Conservation (phyloP, 2,329 filamentous ascomycete species). For the Cladophialophora psammophila region DNA sequence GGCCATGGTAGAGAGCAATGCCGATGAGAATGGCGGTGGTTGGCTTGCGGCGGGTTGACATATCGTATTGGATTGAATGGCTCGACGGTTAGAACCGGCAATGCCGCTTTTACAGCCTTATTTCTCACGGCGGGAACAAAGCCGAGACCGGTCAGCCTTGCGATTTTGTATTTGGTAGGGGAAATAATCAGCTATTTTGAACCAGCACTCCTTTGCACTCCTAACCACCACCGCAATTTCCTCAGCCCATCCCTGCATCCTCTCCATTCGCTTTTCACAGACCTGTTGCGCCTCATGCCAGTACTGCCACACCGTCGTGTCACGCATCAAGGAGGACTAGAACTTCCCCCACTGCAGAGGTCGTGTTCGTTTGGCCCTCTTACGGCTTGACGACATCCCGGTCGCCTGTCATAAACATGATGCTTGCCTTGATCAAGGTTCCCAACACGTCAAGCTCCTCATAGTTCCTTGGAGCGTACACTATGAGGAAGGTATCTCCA, state of each 20-base stretch:
- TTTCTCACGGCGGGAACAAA: constrained; percentile 1
- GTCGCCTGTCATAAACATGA: constrained; percentile 33
- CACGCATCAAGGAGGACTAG: background rate
- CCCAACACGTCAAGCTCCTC: constrained; percentile 70
- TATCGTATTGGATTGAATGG: constrained; percentile 9
- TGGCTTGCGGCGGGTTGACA: constrained; percentile 20
- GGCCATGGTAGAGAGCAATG: constrained; percentile 28
- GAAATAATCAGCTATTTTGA: background rate
- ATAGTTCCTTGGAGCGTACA: constrained; percentile 78
- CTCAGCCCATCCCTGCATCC: background rate
- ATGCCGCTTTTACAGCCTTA: constrained; percentile 11
- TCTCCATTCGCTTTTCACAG: background rate
- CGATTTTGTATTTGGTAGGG: constrained; percentile 1
- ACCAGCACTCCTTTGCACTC: background rate
- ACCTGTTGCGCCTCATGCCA: background rate
- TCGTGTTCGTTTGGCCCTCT: background rate
- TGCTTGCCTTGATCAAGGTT: constrained; percentile 32
- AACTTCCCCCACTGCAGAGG: background rate
- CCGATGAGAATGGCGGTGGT: constrained; percentile 7
- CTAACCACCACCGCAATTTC: background rate
- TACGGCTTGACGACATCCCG: constrained; percentile 26
- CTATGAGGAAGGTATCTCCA: constrained; percentile 61
- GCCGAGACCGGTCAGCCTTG: background rate
- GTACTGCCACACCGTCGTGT: background rate
- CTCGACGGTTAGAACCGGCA: background rate